phyloP scores from a whole-genome alignment of 2,329 filamentous ascomycete species.

The Colletotrichum orchidophilum region DNA sequence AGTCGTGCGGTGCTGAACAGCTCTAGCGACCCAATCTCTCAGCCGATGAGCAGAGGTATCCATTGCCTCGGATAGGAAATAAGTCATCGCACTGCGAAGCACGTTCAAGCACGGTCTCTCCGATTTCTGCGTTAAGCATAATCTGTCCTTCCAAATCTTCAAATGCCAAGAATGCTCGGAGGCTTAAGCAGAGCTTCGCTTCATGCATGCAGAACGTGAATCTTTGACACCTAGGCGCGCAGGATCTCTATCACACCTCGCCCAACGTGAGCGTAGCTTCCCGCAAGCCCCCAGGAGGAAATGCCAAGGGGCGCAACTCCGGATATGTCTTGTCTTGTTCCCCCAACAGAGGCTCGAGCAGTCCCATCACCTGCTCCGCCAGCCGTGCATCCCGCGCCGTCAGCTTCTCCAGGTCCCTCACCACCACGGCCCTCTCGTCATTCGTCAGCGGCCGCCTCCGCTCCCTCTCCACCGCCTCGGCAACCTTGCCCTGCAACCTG shows the following conservation, averaged over 20 bases:
- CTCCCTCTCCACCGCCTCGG: constrained; percentile 39
- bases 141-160: too few relatives aligned
- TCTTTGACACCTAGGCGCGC: not conserved
- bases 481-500: constrained; percentile 29
- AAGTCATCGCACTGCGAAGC: too few relatives aligned
- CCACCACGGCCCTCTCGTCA: constrained; percentile 38
- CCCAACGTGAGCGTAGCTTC: constrained; percentile 25
- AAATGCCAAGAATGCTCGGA: too few relatives aligned
- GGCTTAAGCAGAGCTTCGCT: not conserved
- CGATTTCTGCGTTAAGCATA: too few relatives aligned
- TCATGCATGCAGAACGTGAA: not conserved
- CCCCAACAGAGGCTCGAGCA: constrained; percentile 39
- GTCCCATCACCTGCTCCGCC: constrained; percentile 37
- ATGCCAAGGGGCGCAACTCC: constrained; percentile 35
- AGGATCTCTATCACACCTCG: not conserved
- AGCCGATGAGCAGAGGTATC: too few relatives aligned
- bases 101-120: too few relatives aligned
- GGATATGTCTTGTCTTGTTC: constrained; percentile 20
- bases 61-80: too few relatives aligned
- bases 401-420: constrained; percentile 40
- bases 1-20: too few relatives aligned
- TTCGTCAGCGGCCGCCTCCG: constrained; percentile 40
- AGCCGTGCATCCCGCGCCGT: constrained; percentile 36
- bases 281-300: constrained; percentile 13
- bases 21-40: too few relatives aligned